These are phyloP conservation scores for Fusarium concolor DNA, from an alignment of 2,329 filamentous ascomycete genomes.

Conservation along the genomic window DNA sequence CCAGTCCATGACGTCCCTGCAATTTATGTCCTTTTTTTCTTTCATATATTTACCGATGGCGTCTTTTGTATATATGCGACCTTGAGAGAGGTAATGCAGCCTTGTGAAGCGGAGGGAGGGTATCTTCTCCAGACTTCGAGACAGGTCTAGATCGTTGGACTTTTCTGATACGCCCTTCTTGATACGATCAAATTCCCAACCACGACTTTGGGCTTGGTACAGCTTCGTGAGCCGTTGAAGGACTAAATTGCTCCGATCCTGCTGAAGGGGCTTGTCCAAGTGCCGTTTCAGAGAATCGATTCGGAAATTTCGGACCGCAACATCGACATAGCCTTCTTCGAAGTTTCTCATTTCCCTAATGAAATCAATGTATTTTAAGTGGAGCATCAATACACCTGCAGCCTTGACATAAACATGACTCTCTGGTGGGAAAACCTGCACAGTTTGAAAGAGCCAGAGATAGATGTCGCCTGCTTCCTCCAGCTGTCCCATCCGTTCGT, in stretches of 20 bases:
- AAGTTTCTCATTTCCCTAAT: background rate
- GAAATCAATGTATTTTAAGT: background rate
- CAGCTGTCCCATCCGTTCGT: background rate
- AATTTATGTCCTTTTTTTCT: background rate
- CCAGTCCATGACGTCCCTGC: background rate
- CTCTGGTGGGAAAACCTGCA: background rate
- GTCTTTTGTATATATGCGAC: no score
- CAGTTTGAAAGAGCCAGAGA: background rate
- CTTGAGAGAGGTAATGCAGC: background rate
- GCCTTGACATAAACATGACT: background rate
- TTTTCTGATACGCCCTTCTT: background rate
- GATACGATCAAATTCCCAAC: background rate
- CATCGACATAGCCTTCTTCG: background rate
- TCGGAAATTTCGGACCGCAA: no score
- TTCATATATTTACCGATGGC: no score
- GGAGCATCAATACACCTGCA: background rate
- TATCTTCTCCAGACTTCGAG: background rate
- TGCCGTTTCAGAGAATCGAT: background rate
- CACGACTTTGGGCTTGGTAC: background rate
- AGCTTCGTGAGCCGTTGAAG: background rate
- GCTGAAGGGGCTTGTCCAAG: no score
- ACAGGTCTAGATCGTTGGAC: background rate
- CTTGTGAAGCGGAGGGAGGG: background rate
- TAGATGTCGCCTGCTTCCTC: background rate
- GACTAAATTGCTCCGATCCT: no score